Conservation (phyloP, 371 early-diverging fungal species). For the Circinella minor region DNA sequence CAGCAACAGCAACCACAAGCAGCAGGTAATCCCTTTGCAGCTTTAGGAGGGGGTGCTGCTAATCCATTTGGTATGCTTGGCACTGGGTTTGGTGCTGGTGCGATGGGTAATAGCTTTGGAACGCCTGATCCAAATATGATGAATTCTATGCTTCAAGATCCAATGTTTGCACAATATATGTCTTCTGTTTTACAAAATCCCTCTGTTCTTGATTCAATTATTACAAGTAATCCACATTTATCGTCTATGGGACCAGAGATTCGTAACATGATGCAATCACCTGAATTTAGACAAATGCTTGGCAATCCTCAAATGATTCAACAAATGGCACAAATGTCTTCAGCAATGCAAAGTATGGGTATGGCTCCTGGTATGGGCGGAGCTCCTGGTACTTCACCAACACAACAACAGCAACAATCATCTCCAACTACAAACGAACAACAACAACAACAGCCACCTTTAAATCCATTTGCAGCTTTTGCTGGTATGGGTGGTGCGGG, state of each 20-base stretch:
- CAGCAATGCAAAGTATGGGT: conserved; percentile 63
- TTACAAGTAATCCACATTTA: conserved; percentile 81
- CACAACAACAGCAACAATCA: conserved; percentile 23
- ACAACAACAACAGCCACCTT: conserved; percentile 36
- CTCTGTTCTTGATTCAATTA: conserved; percentile 81
- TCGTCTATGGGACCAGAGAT: conserved; percentile 86
- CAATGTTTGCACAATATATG: conserved; percentile 83
- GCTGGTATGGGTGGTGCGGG: conserved; percentile 40
- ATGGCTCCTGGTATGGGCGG: conserved; percentile 18
- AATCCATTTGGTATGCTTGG: conserved; percentile 64
- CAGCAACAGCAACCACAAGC: conserved; percentile 24
- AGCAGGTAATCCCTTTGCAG: conserved; percentile 40
- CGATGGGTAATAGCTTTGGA: conserved; percentile 64
- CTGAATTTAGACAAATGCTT: conserved; percentile 85
- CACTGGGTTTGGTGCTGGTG: conserved; percentile 50
- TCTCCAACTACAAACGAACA: conserved; percentile 11
- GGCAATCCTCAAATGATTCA: conserved; percentile 85
- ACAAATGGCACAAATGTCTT: conserved; percentile 77
- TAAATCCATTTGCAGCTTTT: conserved; percentile 74
- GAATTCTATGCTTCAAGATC: conserved; percentile 80
- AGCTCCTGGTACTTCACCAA: conserved; percentile 15
- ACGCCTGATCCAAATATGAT: conserved; percentile 74
- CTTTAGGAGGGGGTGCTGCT: conserved; percentile 35
- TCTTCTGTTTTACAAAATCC: conserved; percentile 82
- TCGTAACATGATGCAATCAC: conserved; percentile 78